Evolutionary conservation across 805 yeast genomes (phyloP).

Genomic region (Spathaspora passalidarum): DNA sequence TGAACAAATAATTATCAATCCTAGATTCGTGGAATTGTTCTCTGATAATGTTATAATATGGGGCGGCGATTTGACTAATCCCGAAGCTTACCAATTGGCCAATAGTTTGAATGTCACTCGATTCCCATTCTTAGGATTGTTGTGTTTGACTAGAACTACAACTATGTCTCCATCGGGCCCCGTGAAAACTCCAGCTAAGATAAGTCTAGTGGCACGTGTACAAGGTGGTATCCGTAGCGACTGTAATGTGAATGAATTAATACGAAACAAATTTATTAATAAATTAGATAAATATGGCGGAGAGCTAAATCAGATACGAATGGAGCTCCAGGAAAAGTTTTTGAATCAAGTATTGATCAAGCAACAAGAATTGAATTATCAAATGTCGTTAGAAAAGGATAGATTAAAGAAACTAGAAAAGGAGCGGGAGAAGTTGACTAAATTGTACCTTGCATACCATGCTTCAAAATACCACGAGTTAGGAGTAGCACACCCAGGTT

Average conservation of each 20-base stretch:
- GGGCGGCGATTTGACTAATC: constrained; percentile 83
- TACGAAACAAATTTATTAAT: constrained; percentile 38
- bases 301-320: constrained; percentile 55
- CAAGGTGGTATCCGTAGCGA: constrained; percentile 52
- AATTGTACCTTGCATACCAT: constrained; percentile 33
- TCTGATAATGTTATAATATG: constrained; percentile 58
- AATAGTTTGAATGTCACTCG: constrained; percentile 66
- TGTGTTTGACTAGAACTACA: constrained; percentile 63
- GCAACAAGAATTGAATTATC: constrained; percentile 78
- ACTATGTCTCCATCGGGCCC: constrained; percentile 56
- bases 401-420: constrained; percentile 42
- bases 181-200: constrained; percentile 48
- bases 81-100: constrained; percentile 83
- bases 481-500: constrained; percentile 13
- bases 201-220: constrained; percentile 58
- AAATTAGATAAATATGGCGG: constrained; percentile 59
- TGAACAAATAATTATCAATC: constrained; percentile 50
- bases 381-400: constrained; percentile 67
- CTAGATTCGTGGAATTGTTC: constrained; percentile 42
- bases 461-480: constrained; percentile 22
- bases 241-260: constrained; percentile 8
- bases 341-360: constrained; percentile 55
- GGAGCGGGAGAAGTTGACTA: constrained; percentile 27
- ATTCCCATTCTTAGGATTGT: constrained; percentile 78
- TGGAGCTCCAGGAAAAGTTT: constrained; percentile 61